A percentile compares a stretch with the other conserved stretches of the same genome.
phyloP scores from a whole-genome alignment of 129 eudicot genomes.

The Arctium minus region DNA sequence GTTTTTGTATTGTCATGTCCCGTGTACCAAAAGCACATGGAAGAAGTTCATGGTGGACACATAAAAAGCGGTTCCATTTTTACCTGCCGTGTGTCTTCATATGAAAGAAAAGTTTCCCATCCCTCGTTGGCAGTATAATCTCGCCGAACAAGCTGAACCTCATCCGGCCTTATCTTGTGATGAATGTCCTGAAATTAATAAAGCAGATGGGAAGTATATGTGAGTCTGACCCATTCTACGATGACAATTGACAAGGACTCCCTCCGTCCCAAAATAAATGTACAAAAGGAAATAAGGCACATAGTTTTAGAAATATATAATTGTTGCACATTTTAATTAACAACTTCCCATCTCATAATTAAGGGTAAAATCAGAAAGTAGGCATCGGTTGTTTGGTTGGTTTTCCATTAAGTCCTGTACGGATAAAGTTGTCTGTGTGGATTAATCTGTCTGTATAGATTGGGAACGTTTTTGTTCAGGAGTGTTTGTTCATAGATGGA shows the following conservation, averaged over 20 bases:
- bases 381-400: background rate
- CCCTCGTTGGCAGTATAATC: constrained; percentile 97
- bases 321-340: background rate
- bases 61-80: background rate
- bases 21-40: background rate
- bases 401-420: too few species aligned
- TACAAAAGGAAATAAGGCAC: background rate
- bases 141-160: constrained; percentile 95
- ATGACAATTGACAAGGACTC: background rate
- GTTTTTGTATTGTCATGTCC: too few species aligned
- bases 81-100: constrained; percentile 97
- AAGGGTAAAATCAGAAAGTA: background rate
- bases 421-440: too few species aligned
- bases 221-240: background rate
- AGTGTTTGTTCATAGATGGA: too few species aligned
- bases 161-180: constrained; percentile 90
- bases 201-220: background rate
- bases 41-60: background rate
- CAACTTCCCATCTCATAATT: background rate
- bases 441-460: too few species aligned
- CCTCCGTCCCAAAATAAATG: background rate
- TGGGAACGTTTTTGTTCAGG: too few species aligned
- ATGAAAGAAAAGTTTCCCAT: constrained; percentile 98
- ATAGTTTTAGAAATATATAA: background rate
- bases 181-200: constrained; percentile 70